These are phyloP conservation scores for Domatiomyces catenatus DNA, from an alignment of 2,329 filamentous ascomycete genomes.

Conservation along the genomic window DNA sequence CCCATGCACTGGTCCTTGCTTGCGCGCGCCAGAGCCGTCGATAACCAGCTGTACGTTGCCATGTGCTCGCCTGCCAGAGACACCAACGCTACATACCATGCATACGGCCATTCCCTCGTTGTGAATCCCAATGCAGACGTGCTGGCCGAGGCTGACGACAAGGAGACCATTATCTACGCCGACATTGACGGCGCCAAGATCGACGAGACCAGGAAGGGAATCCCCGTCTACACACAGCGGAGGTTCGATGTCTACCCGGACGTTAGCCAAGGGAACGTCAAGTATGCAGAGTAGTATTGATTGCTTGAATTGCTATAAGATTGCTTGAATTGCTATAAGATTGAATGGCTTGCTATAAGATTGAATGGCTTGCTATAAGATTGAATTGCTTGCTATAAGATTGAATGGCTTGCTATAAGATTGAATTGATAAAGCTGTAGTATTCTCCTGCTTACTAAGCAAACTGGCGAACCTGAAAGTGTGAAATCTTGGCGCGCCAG, in stretches of 20 bases:
- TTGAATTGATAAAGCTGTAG: too few species aligned
- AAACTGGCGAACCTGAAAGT: neutral
- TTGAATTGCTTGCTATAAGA: too few species aligned
- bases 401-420: too few species aligned
- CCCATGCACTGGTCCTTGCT: conserved; percentile 80
- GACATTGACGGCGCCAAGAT: conserved; percentile 56
- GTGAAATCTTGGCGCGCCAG: conserved; percentile 11
- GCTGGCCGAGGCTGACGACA: conserved; percentile 62
- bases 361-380: too few species aligned
- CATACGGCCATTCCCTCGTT: conserved; percentile 82
- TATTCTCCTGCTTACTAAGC: neutral
- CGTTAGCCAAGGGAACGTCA: conserved; percentile 48
- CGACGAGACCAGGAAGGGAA: conserved; percentile 60
- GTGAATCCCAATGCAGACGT: conserved; percentile 76
- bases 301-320: too few species aligned
- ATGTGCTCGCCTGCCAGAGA: conserved; percentile 84
- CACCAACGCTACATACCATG: conserved; percentile 61
- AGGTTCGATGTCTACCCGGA: conserved; percentile 94
- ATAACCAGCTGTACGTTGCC: conserved; percentile 89
- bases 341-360: too few species aligned
- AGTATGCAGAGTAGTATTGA: conserved; percentile 27
- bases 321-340: too few species aligned
- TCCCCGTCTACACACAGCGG: conserved; percentile 71
- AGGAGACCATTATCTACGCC: conserved; percentile 59
- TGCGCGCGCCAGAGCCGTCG: conserved; percentile 67